These are phyloP conservation scores for Antrodiella citrinella DNA, from an alignment of 768 basidiomycete species.

Conservation along the genomic window DNA sequence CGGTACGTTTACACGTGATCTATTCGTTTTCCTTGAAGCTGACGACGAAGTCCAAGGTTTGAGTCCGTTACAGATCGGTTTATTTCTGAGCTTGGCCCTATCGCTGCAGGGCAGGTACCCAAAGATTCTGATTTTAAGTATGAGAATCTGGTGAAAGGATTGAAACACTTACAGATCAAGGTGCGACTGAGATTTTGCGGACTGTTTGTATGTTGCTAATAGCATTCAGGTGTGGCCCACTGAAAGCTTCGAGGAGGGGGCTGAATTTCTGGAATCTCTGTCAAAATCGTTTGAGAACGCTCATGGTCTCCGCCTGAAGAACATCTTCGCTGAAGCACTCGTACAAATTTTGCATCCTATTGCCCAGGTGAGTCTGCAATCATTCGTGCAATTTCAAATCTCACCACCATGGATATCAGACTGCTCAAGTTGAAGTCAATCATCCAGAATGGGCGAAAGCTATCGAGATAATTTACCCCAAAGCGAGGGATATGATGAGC, in stretches of 20 bases:
- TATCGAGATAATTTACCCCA: conserved; percentile 75
- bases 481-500: conserved; percentile 74
- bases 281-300: conserved; percentile 79
- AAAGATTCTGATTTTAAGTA: conserved; percentile 78
- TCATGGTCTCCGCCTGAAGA: conserved; percentile 77
- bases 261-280: conserved; percentile 81
- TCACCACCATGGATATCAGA: no score
- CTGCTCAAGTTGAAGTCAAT: conserved; percentile 92
- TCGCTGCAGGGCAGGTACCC: conserved; percentile 64
- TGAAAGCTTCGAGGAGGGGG: conserved; percentile 86
- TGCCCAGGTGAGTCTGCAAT: conserved; percentile 53
- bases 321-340: conserved; percentile 78
- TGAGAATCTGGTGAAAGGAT: conserved; percentile 76
- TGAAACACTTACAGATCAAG: conserved; percentile 79
- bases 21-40: background rate
- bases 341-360: conserved; percentile 77
- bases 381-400: conserved; percentile 3
- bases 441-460: conserved; percentile 93
- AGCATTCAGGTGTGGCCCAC: conserved; percentile 80
- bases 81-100: conserved; percentile 66
- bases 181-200: conserved; percentile 25
- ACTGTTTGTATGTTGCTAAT: background rate
- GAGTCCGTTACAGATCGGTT: conserved; percentile 91
- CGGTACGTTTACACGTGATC: conserved; percentile 40
- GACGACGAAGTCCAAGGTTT: conserved; percentile 45